phyloP scores from a whole-genome alignment of 257 asterid species.

The Solanum virginianum region DNA sequence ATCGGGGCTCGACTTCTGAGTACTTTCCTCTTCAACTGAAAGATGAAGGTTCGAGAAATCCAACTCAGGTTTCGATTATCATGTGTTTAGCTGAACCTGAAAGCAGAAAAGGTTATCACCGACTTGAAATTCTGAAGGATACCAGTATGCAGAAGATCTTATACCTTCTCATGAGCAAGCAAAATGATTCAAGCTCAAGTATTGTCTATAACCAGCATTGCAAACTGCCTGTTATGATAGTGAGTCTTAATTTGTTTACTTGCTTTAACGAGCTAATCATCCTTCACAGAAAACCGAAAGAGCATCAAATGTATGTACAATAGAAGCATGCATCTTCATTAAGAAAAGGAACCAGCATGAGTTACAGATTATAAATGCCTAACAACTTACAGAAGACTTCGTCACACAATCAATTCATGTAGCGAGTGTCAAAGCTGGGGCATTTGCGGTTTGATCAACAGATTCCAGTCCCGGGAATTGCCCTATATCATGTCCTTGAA shows the following conservation, averaged over 20 bases:
- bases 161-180: not conserved
- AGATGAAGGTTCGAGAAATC: not conserved
- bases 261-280: not conserved
- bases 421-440: slow-evolving; percentile 31
- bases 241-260: not conserved
- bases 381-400: not conserved
- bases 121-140: not conserved
- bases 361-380: not conserved
- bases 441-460: slow-evolving; percentile 16
- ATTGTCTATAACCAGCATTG: not conserved
- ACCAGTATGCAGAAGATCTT: not conserved
- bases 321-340: not conserved
- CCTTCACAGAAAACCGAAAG: not conserved
- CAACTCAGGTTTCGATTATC: not conserved
- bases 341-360: not conserved
- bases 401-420: slow-evolving; percentile 10
- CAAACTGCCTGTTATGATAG: not conserved
- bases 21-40: not conserved
- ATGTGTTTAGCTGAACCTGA: not conserved
- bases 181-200: not conserved
- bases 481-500: slow-evolving; percentile 73
- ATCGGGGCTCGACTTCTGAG: not conserved
- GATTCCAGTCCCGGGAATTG: slow-evolving; percentile 83
- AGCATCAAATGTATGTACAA: not conserved
- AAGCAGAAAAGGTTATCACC: not conserved